phyloP scores from a whole-genome alignment of 169 alveolate species.

The Amoebophrya sp. region DNA sequence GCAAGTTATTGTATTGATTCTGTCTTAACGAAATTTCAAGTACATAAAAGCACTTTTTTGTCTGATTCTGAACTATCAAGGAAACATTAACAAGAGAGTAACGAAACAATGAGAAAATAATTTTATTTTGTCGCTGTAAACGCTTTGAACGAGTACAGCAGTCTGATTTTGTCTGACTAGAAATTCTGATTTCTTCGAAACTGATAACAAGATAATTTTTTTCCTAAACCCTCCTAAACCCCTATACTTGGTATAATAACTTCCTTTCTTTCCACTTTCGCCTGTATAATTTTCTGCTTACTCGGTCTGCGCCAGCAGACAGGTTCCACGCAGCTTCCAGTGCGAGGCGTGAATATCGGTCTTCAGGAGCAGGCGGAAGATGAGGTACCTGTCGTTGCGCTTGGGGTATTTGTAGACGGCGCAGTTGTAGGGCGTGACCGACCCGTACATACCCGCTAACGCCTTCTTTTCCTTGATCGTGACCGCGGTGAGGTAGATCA shows the following conservation, averaged over 20 bases:
- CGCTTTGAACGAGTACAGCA: too few relatives aligned
- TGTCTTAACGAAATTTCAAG: too few relatives aligned
- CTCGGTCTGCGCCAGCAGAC: constrained; percentile 66
- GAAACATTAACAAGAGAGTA: too few relatives aligned
- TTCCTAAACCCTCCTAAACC: neutral
- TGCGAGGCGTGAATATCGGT: constrained; percentile 67
- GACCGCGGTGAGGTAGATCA: constrained; percentile 74
- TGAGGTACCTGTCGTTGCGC: constrained; percentile 85
- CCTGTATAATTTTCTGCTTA: constrained; percentile 24
- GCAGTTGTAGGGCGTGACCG: constrained; percentile 73
- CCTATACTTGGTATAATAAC: neutral
- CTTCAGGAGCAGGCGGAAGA: constrained; percentile 79
- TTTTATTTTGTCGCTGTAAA: too few relatives aligned
- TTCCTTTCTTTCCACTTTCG: neutral
- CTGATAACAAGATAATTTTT: too few relatives aligned
- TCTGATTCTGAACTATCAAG: too few relatives aligned
- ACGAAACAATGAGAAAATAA: too few relatives aligned
- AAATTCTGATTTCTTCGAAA: too few relatives aligned
- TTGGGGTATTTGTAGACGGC: constrained; percentile 87
- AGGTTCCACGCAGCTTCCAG: constrained; percentile 65
- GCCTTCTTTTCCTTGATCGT: constrained; percentile 71
- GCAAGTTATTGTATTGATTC: too few relatives aligned
- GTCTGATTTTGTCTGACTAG: too few relatives aligned
- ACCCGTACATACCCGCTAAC: constrained; percentile 68
- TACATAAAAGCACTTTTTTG: too few relatives aligned